phyloP scores from a whole-genome alignment of 129 eudicot species.

The Kitagawia praeruptora region DNA sequence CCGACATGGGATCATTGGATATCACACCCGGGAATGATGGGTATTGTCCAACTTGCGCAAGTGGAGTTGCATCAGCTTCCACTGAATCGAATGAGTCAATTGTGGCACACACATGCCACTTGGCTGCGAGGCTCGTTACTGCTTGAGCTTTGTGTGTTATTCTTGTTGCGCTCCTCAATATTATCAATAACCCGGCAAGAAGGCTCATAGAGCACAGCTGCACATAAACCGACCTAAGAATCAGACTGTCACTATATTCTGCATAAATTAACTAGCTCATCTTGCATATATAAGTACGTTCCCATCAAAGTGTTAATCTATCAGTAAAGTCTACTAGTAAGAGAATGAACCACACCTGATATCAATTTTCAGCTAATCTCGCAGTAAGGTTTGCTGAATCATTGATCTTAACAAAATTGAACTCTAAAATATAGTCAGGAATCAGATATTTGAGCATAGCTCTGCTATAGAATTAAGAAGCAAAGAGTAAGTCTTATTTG shows the following conservation, averaged over 20 bases:
- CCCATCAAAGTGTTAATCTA: too few species aligned
- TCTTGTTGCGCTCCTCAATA: conserved; percentile 78
- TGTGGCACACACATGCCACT: conserved; percentile 95
- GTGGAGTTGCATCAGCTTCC: conserved; percentile 46
- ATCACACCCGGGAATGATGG: conserved; percentile 20
- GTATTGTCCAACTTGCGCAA: conserved; percentile 14
- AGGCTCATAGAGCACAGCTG: conserved; percentile 91
- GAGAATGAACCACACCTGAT: background rate
- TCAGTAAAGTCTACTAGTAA: background rate
- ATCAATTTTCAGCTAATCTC: background rate
- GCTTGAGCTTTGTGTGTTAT: conserved; percentile 90
- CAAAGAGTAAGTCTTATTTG: background rate
- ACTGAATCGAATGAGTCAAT: conserved; percentile 60
- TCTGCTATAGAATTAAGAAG: background rate
- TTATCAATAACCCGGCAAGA: conserved; percentile 76
- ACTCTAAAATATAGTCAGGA: background rate
- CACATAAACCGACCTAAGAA: background rate
- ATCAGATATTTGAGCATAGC: background rate
- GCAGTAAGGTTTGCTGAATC: background rate
- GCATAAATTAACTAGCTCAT: background rate
- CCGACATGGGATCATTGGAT: conserved; percentile 21
- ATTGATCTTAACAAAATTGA: background rate
- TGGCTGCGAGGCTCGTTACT: conserved; percentile 77
- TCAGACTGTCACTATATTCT: background rate
- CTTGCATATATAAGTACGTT: background rate